A percentile compares a stretch with the other conserved stretches of the same genome.
Conservation (phyloP, 495 filamentous ascomycete species). For the Polyplosphaeria fusca region DNA sequence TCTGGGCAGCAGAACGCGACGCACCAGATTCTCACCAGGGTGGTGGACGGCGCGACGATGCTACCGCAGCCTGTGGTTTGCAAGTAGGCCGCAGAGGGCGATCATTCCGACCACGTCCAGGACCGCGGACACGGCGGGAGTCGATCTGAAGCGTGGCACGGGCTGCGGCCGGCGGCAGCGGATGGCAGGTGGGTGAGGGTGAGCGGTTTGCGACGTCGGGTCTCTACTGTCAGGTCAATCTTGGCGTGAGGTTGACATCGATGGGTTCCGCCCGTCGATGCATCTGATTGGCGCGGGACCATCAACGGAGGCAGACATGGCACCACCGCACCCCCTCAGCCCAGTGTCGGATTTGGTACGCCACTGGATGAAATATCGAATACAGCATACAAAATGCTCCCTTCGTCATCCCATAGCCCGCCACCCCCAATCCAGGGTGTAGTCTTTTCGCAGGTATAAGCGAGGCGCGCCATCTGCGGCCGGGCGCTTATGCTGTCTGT, state of each 20-base stretch:
- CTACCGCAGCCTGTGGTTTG: conserved; percentile 28
- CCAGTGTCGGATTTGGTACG: too few species aligned
- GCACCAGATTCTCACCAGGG: conserved; percentile 3
- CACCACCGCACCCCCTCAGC: too few species aligned
- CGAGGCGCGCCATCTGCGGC: too few species aligned
- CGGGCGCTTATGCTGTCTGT: too few species aligned
- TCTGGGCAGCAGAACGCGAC: background rate
- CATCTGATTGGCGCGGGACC: too few species aligned
- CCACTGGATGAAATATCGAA: background rate
- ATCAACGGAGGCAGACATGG: too few species aligned
- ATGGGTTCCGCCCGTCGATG: background rate
- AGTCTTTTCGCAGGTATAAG: too few species aligned
- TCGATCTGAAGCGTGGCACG: conserved; percentile 1
- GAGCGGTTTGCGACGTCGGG: background rate
- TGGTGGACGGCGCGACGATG: conserved; percentile 3
- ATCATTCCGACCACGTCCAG: conserved; percentile 26
- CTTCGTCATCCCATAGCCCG: too few species aligned
- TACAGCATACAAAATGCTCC: too few species aligned
- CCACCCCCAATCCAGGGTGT: too few species aligned
- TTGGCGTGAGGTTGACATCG: background rate
- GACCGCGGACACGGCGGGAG: conserved; percentile 19
- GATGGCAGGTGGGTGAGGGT: background rate
- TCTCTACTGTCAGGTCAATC: background rate
- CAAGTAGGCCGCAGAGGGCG: conserved; percentile 13
- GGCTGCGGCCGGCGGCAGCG: background rate